phyloP scores from a whole-genome alignment of 768 basidiomycete species.

The Cystobasidium onofrii region DNA sequence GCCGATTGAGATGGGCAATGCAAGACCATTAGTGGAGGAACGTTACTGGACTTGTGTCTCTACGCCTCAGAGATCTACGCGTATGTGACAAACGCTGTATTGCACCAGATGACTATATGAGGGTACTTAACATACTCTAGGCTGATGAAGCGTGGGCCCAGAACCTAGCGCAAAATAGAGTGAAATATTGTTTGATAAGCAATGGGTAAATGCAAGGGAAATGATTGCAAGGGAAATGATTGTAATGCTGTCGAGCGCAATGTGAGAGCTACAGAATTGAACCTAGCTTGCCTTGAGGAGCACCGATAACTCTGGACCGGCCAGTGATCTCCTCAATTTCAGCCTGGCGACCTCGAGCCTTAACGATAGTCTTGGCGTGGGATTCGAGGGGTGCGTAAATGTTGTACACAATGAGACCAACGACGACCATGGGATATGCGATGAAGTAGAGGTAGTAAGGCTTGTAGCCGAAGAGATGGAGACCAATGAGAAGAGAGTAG shows the following conservation, averaged over 20 bases:
- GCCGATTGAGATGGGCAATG: constrained; percentile 27
- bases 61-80: too few species aligned
- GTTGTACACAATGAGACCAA: constrained; percentile 41
- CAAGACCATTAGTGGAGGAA: too few species aligned
- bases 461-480: constrained; percentile 35
- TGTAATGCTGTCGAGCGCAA: background rate
- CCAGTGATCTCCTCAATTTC: constrained; percentile 23
- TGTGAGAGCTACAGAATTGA: constrained; percentile 5
- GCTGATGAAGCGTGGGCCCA: too few species aligned
- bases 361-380: constrained; percentile 6
- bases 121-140: too few species aligned
- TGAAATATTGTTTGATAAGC: too few species aligned
- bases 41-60: too few species aligned
- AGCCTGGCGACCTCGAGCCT: constrained; percentile 26
- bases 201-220: too few species aligned
- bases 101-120: too few species aligned
- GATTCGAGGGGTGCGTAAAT: constrained; percentile 33
- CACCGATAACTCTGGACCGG: constrained; percentile 27
- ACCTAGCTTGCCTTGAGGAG: constrained; percentile 20
- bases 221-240: background rate
- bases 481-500: constrained; percentile 33
- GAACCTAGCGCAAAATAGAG: too few species aligned
- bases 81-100: too few species aligned
- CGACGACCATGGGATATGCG: constrained; percentile 38
- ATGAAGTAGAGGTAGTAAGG: constrained; percentile 42